Evolutionary conservation across 106 monocot species (phyloP).

Genomic region (Narthecium ossifragum): DNA sequence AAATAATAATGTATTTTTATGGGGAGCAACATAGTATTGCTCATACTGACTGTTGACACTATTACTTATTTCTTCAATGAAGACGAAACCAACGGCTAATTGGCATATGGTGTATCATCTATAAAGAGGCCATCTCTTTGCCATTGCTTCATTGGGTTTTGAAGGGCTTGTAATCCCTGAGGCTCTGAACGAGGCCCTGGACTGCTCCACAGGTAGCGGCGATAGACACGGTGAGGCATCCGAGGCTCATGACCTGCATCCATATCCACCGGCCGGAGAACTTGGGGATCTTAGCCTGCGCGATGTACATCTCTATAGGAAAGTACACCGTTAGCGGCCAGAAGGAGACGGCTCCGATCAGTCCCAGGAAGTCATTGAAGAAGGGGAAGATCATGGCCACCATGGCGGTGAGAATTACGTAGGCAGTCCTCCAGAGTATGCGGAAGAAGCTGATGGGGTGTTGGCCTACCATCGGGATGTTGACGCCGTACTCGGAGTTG

Average conservation of each 20-base stretch:
- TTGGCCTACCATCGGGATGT: conserved; percentile 2
- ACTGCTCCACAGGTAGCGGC: background rate
- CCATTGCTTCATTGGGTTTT: no score
- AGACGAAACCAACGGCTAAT: no score
- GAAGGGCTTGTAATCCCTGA: conserved; percentile 1
- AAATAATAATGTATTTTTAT: no score
- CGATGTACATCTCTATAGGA: conserved; percentile 26
- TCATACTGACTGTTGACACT: no score
- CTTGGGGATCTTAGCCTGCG: conserved; percentile 11
- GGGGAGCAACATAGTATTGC: no score
- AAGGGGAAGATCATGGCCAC: conserved; percentile 40
- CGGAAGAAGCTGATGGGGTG: conserved; percentile 21
- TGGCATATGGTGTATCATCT: no score
- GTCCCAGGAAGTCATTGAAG: conserved; percentile 33
- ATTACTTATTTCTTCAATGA: no score
- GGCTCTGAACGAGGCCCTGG: background rate
- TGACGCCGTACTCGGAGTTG: conserved; percentile 6
- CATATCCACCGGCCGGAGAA: conserved; percentile 9
- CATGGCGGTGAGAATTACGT: conserved; percentile 23
- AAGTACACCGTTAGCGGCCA: no score
- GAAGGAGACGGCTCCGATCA: conserved; percentile 24
- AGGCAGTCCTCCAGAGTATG: conserved; percentile 23
- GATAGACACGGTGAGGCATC: background rate
- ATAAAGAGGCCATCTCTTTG: no score
- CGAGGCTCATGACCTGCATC: conserved; percentile 15